phyloP scores from a whole-genome alignment of 257 asterid genomes.

The Solanum tacnaense region DNA sequence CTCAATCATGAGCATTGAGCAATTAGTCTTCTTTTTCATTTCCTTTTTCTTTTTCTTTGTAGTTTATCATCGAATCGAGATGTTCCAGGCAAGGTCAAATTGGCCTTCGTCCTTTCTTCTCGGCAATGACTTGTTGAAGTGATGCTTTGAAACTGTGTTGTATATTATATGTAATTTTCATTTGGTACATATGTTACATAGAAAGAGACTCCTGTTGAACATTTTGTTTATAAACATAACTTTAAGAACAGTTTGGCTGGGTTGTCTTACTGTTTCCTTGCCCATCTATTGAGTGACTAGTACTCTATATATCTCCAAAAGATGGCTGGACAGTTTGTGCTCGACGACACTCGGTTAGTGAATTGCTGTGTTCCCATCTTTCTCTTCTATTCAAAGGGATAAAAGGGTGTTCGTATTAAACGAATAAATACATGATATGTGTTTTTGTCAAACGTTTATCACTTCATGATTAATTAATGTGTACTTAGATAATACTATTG shows the following conservation, averaged over 20 bases:
- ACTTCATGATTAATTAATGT: background rate
- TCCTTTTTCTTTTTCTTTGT: slow-evolving; percentile 3
- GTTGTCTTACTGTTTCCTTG: background rate
- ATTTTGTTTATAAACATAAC: slow-evolving; percentile 14
- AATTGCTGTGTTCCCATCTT: background rate
- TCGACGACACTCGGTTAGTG: background rate
- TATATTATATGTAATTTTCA: slow-evolving; percentile 40
- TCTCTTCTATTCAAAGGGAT: background rate
- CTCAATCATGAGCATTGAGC: slow-evolving; percentile 20
- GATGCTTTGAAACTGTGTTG: slow-evolving; percentile 25
- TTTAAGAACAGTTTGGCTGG: background rate
- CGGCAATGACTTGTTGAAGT: slow-evolving; percentile 19
- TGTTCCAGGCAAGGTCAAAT: slow-evolving; percentile 10
- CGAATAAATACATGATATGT: background rate
- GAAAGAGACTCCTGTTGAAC: slow-evolving; percentile 1
- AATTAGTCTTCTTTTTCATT: slow-evolving; percentile 7
- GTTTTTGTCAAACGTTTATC: background rate
- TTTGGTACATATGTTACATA: slow-evolving; percentile 15
- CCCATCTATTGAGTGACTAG: background rate
- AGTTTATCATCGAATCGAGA: background rate
- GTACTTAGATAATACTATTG: too few species aligned
- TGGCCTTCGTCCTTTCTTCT: slow-evolving; percentile 9
- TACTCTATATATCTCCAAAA: background rate
- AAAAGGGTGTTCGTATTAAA: background rate
- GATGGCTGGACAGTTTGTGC: background rate